Evolutionary conservation across 1,139 yeast genomes (phyloP).

Genomic region (Diutina sp.): DNA sequence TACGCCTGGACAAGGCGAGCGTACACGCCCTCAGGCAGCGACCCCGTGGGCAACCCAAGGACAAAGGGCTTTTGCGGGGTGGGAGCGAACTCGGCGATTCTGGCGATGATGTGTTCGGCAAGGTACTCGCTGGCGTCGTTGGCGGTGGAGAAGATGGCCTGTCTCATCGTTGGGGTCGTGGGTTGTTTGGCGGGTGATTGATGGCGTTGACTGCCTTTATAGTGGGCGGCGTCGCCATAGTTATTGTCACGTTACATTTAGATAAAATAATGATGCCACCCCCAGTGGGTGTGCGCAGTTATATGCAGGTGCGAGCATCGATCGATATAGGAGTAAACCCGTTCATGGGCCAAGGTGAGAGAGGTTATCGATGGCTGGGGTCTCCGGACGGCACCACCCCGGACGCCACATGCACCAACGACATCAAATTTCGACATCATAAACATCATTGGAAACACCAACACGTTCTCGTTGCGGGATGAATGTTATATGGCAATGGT

Average conservation of each 20-base stretch:
- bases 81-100: slow-evolving; percentile 35
- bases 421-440: too few relatives aligned
- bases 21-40: slow-evolving; percentile 52
- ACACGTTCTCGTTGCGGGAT: too few relatives aligned
- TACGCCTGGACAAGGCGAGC: slow-evolving; percentile 33
- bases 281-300: too few relatives aligned
- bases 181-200: too few relatives aligned
- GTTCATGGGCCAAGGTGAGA: too few relatives aligned
- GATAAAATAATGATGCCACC: too few relatives aligned
- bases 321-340: too few relatives aligned
- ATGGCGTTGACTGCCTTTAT: not conserved
- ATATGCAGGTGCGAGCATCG: not conserved
- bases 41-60: slow-evolving; percentile 53
- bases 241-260: not conserved
- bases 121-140: slow-evolving; percentile 37
- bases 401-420: too few relatives aligned
- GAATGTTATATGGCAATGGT: too few relatives aligned
- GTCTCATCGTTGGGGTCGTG: slow-evolving; percentile 15
- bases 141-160: slow-evolving; percentile 24
- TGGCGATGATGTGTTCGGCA: slow-evolving; percentile 34
- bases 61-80: slow-evolving; percentile 39
- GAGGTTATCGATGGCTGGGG: too few relatives aligned
- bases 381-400: too few relatives aligned
- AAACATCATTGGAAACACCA: too few relatives aligned
- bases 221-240: not conserved